phyloP scores from a whole-genome alignment of 164 flowering plant genomes.

The Protea cynaroides region DNA sequence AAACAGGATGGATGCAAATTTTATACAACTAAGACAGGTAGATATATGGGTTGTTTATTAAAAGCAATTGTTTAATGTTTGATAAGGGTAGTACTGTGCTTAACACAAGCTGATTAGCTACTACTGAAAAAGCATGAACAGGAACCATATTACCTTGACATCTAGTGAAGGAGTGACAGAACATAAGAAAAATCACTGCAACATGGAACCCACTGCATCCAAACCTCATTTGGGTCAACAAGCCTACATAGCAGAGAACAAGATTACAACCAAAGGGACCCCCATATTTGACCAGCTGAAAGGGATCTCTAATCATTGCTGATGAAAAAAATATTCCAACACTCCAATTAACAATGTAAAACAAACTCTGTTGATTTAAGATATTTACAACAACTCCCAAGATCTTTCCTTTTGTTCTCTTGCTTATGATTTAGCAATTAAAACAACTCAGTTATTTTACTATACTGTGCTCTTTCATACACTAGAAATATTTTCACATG shows the following conservation, averaged over 20 bases:
- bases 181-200: background rate
- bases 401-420: background rate
- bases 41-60: no score
- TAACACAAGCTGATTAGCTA: no score
- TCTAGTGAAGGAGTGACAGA: background rate
- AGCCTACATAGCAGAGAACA: background rate
- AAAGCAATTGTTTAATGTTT: no score
- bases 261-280: background rate
- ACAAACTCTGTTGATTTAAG: background rate
- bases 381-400: background rate
- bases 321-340: background rate
- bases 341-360: background rate
- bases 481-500: conserved; percentile 2
- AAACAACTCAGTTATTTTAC: background rate
- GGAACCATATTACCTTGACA: no score
- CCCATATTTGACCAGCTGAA: background rate
- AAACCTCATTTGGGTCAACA: background rate
- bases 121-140: no score
- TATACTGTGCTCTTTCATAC: background rate
- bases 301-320: conserved; percentile 1
- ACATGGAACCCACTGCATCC: conserved; percentile 9
- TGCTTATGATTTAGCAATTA: background rate
- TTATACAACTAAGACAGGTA: no score
- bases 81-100: no score
- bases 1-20: no score